Conservation (phyloP, 208 protist species). For the Leishmania gerbilli region DNA sequence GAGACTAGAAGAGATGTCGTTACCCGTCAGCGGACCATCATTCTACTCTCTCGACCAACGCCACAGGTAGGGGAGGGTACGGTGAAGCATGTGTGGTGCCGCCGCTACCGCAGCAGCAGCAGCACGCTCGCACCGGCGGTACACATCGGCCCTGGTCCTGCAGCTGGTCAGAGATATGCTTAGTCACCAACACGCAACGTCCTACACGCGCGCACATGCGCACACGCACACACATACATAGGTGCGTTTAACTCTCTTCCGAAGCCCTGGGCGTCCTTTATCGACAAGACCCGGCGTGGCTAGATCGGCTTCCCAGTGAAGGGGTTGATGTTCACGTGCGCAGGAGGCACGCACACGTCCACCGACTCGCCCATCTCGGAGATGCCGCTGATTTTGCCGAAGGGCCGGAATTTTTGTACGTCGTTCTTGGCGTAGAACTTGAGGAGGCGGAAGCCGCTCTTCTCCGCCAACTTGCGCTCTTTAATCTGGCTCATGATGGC, state of each 20-base stretch:
- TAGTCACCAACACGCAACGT: not conserved
- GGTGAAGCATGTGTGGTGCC: not conserved
- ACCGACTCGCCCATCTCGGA: slow-evolving; percentile 81
- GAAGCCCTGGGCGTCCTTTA: not conserved
- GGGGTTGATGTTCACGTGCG: slow-evolving; percentile 83
- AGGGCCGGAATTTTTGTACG: slow-evolving; percentile 73
- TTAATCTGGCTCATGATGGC: slow-evolving; percentile 52
- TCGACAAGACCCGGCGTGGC: not conserved
- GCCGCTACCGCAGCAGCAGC: not conserved
- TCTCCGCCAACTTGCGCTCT: slow-evolving; percentile 72
- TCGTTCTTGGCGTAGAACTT: slow-evolving; percentile 92
- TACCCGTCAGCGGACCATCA: not conserved
- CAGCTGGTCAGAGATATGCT: not conserved
- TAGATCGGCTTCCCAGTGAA: slow-evolving; percentile 54
- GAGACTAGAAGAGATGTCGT: not conserved
- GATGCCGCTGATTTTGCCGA: slow-evolving; percentile 88
- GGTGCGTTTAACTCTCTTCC: not conserved
- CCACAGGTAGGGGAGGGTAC: not conserved
- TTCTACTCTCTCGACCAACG: not conserved
- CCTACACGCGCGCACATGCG: not conserved
- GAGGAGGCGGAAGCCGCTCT: slow-evolving; percentile 71
- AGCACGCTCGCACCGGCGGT: not conserved
- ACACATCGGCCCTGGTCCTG: not conserved
- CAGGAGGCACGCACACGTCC: slow-evolving; percentile 78
- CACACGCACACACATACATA: not conserved